Evolutionary conservation across 768 basidiomycete species (phyloP).

Genomic region (Austroboletus eburneus): DNA sequence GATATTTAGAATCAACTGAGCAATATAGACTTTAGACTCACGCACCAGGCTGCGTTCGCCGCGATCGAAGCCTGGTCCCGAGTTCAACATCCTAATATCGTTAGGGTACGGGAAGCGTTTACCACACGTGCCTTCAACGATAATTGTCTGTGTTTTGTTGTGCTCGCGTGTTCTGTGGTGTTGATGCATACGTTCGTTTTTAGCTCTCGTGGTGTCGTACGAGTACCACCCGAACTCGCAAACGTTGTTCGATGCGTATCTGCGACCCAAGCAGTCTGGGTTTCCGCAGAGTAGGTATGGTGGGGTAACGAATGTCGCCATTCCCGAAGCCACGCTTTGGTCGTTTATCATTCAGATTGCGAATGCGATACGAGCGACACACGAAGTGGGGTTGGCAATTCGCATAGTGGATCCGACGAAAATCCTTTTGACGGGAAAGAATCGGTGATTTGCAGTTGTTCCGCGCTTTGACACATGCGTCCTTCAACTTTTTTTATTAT

Average conservation of each 20-base stretch:
- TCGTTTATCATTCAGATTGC: conserved; percentile 89
- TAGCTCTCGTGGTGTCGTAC: conserved; percentile 89
- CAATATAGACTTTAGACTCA: conserved; percentile 72
- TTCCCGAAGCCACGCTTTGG: conserved; percentile 87
- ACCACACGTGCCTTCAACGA: conserved; percentile 92
- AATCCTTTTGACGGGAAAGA: conserved; percentile 83
- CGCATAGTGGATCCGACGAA: conserved; percentile 84
- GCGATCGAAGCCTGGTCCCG: conserved; percentile 83
- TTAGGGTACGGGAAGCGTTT: conserved; percentile 85
- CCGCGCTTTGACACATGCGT: not conserved
- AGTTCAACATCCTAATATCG: conserved; percentile 81
- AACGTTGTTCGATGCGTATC: conserved; percentile 76
- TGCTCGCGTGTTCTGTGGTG: conserved; percentile 1
- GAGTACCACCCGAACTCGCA: conserved; percentile 82
- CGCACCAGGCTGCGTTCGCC: conserved; percentile 75
- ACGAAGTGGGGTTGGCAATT: conserved; percentile 75
- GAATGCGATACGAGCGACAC: conserved; percentile 80
- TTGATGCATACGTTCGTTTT: conserved; percentile 7
- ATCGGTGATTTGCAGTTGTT: too few species aligned
- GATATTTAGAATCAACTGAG: not conserved
- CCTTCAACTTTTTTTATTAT: not conserved
- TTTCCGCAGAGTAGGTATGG: conserved; percentile 36
- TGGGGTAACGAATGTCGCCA: conserved; percentile 22
- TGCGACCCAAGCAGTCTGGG: conserved; percentile 50
- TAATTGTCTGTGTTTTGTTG: conserved; percentile 56